A percentile compares a stretch with the other conserved stretches of the same genome.
Evolutionary conservation across 179 eudicot species (phyloP).

Genomic region (Drosera spatulata): DNA sequence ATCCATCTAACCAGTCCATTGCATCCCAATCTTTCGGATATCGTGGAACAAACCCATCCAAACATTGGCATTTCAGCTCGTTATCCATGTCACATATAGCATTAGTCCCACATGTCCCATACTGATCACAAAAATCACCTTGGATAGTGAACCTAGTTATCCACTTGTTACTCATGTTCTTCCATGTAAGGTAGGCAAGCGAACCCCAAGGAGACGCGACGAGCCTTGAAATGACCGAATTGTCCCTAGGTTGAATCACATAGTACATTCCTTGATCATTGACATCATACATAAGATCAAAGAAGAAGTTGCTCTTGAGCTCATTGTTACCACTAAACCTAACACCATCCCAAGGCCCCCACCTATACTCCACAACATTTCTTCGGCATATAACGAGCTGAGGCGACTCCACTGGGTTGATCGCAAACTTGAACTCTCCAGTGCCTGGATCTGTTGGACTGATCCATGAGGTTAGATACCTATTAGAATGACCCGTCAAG

Average conservation of each 20-base stretch:
- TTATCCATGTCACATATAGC: constrained; percentile 3
- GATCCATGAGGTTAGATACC: neutral
- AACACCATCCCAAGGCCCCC: constrained; percentile 5
- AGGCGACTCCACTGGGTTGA: neutral
- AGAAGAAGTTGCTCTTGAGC: neutral
- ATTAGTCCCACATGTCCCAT: constrained; percentile 5
- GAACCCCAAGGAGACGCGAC: neutral
- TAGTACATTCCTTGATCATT: neutral
- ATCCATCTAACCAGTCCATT: neutral
- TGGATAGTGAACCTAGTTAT: neutral
- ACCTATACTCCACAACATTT: neutral
- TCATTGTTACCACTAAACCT: neutral
- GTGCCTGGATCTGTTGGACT: neutral
- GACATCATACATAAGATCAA: neutral
- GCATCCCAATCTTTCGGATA: constrained; percentile 5
- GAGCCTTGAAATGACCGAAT: constrained; percentile 1
- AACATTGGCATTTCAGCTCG: constrained; percentile 1
- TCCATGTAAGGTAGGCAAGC: neutral
- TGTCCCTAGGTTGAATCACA: neutral
- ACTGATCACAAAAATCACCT: constrained; percentile 6
- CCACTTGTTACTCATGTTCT: constrained; percentile 4
- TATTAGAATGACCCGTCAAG: neutral
- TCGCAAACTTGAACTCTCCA: neutral
- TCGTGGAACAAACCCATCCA: constrained; percentile 9
- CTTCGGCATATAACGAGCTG: too few relatives aligned